Evolutionary conservation across 208 protist genomes (phyloP).

Genomic region (Leishmania tarentolae): DNA sequence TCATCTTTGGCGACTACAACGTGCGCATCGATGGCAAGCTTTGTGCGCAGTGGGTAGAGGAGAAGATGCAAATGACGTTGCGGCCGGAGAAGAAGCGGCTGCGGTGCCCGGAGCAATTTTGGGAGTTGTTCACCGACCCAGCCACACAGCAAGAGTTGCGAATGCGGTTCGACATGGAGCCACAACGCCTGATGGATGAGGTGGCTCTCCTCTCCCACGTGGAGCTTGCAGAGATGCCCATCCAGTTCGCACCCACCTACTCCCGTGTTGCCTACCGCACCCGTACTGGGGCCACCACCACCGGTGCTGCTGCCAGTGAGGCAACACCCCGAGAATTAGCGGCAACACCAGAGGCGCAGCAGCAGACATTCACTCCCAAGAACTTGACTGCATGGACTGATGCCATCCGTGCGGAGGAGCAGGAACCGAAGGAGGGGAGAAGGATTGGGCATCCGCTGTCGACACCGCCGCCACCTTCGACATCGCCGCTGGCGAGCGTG

Average conservation of each 20-base stretch:
- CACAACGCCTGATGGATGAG: slow-evolving; percentile 50
- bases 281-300: not conserved
- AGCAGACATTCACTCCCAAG: not conserved
- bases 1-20: slow-evolving; percentile 85
- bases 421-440: not conserved
- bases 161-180: slow-evolving; percentile 54
- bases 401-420: not conserved
- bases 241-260: slow-evolving; percentile 72
- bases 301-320: not conserved
- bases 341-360: not conserved
- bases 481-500: not conserved
- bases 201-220: slow-evolving; percentile 50
- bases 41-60: slow-evolving; percentile 38
- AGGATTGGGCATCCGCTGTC: not conserved
- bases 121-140: slow-evolving; percentile 44
- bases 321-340: not conserved
- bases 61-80: slow-evolving; percentile 40
- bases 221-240: slow-evolving; percentile 67
- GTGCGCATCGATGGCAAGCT: slow-evolving; percentile 54
- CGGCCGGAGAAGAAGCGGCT: slow-evolving; percentile 47
- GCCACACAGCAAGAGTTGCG: slow-evolving; percentile 19
- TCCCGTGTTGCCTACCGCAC: slow-evolving; percentile 34
- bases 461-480: not conserved
- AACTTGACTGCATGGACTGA: not conserved
- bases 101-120: slow-evolving; percentile 54